phyloP scores from a whole-genome alignment of 805 yeast species.

The Candida pseudofarinosa region DNA sequence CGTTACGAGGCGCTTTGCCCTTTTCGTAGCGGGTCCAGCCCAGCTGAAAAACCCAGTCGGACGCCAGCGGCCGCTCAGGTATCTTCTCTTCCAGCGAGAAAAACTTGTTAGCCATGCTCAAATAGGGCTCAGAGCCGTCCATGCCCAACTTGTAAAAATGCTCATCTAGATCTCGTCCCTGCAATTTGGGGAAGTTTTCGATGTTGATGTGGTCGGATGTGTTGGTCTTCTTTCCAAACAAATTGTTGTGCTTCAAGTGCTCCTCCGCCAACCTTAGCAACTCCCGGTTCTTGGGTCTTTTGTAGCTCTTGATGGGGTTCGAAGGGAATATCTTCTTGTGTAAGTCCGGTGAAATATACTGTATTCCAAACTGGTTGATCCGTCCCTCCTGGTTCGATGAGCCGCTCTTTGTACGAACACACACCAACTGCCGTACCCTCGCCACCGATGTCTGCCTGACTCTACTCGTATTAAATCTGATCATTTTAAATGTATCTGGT shows the following conservation, averaged over 20 bases:
- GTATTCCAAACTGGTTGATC: constrained; percentile 76
- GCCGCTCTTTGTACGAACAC: neutral
- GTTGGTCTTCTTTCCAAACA: constrained; percentile 73
- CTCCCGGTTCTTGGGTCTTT: constrained; percentile 26
- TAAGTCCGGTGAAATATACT: constrained; percentile 58
- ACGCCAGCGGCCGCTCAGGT: constrained; percentile 41
- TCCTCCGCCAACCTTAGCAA: constrained; percentile 50
- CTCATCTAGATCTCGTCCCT: constrained; percentile 72
- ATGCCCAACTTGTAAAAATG: constrained; percentile 76
- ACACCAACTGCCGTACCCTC: neutral
- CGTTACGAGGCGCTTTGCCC: constrained; percentile 51
- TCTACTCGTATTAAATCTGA: neutral
- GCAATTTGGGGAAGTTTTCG: constrained; percentile 63
- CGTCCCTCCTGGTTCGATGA: constrained; percentile 35
- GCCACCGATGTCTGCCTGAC: neutral
- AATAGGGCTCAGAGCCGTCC: constrained; percentile 56
- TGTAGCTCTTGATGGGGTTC: constrained; percentile 21
- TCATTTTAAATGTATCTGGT: too few relatives aligned
- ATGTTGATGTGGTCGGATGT: constrained; percentile 53
- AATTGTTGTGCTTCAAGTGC: constrained; percentile 57
- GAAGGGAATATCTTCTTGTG: constrained; percentile 61
- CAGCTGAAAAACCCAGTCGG: constrained; percentile 50
- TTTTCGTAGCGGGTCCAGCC: constrained; percentile 82
- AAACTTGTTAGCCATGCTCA: constrained; percentile 46
- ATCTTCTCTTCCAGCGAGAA: constrained; percentile 22